phyloP scores from a whole-genome alignment of 257 asterid genomes.

The Forsythia suspensa region DNA sequence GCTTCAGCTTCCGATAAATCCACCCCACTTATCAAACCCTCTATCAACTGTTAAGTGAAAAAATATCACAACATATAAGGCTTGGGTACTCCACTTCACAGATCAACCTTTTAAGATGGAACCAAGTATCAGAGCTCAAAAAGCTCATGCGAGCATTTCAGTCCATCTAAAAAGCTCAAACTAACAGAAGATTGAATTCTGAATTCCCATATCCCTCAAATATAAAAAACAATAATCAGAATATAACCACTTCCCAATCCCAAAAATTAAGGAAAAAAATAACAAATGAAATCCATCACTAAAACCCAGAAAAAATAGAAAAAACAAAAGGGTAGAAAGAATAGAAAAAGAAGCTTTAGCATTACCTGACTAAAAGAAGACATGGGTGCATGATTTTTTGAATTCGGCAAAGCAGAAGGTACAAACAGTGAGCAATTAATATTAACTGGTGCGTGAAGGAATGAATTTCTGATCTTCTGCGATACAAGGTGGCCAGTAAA shows the following conservation, averaged over 20 bases:
- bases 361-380: not conserved
- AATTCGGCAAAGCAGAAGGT: not conserved
- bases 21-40: conserved; percentile 38
- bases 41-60: conserved; percentile 31
- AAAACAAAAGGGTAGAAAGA: not conserved
- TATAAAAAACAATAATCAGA: not conserved
- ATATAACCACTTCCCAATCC: not conserved
- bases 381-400: not conserved
- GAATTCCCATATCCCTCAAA: not conserved
- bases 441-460: not conserved
- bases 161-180: not conserved
- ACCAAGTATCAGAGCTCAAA: not conserved
- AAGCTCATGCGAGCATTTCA: not conserved
- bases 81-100: not conserved
- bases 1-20: conserved; percentile 56
- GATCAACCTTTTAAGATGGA: too few relatives aligned
- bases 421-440: not conserved
- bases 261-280: not conserved
- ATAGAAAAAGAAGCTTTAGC: not conserved
- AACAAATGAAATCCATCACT: not conserved
- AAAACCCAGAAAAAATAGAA: not conserved
- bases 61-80: not conserved
- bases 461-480: not conserved
- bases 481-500: not conserved
- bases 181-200: not conserved